Evolutionary conservation across 2,329 filamentous ascomycete species (phyloP).

Genomic region (Fusarium chuoi): DNA sequence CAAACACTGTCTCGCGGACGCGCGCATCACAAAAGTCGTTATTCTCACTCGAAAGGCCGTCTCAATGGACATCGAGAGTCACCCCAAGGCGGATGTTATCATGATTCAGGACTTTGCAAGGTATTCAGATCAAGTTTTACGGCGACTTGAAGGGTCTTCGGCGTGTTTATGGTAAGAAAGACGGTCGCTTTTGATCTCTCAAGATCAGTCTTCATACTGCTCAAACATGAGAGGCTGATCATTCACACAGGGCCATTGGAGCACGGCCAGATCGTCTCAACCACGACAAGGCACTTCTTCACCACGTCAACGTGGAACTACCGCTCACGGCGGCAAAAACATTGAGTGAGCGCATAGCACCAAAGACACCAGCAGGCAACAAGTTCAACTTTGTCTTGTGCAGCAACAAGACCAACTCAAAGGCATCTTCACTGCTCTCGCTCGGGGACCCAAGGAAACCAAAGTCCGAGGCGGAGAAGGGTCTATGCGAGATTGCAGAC

Average conservation of each 20-base stretch:
- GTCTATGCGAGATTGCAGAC: conserved; percentile 52
- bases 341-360: conserved; percentile 54
- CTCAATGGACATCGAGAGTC: conserved; percentile 52
- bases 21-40: conserved; percentile 61
- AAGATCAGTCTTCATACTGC: neutral
- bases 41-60: conserved; percentile 62
- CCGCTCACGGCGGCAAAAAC: conserved; percentile 67
- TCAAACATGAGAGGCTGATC: neutral
- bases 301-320: conserved; percentile 68
- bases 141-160: conserved; percentile 60
- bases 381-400: conserved; percentile 57
- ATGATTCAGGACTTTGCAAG: conserved; percentile 63
- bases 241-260: conserved; percentile 52
- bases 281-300: conserved; percentile 55
- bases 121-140: conserved; percentile 55
- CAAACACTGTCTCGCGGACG: conserved; percentile 59
- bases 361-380: conserved; percentile 43
- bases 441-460: conserved; percentile 51
- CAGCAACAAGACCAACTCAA: conserved; percentile 49
- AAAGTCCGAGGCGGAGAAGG: conserved; percentile 54
- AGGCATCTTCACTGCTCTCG: conserved; percentile 50
- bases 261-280: conserved; percentile 58
- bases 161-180: conserved; percentile 72
- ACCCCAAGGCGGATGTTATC: conserved; percentile 62
- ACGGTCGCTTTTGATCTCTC: conserved; percentile 25